Conservation (phyloP, 225 moss, liverwort and hornwort genomes). For the Marchantia polymorpha region DNA sequence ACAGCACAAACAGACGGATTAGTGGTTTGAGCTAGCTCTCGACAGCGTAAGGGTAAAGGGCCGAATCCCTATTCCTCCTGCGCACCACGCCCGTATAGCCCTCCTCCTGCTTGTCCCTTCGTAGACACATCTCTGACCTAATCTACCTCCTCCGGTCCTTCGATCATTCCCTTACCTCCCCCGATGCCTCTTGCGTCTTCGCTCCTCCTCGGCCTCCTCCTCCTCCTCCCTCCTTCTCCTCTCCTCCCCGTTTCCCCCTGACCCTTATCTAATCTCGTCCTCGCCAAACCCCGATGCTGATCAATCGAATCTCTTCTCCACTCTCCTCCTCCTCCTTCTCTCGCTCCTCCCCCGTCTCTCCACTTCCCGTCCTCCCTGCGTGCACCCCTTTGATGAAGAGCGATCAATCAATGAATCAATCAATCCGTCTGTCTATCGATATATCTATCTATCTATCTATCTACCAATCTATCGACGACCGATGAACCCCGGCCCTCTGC, state of each 20-base stretch:
- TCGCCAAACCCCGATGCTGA: not conserved
- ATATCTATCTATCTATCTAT: not conserved
- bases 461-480: not conserved
- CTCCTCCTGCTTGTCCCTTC: conserved; percentile 21
- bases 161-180: conserved; percentile 17
- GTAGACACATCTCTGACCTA: conserved; percentile 46
- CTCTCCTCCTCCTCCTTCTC: not conserved
- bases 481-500: not conserved
- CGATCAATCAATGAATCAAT: not conserved
- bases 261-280: not conserved
- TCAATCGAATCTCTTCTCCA: not conserved
- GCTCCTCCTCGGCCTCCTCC: not conserved
- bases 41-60: conserved; percentile 16
- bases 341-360: not conserved
- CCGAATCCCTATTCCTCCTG: conserved; percentile 21
- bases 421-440: not conserved
- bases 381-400: not conserved
- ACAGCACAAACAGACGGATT: conserved; percentile 4
- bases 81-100: conserved; percentile 18
- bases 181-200: not conserved
- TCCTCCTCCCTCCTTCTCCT: not conserved
- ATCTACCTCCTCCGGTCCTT: conserved; percentile 26
- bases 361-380: not conserved
- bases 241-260: not conserved
- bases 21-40: conserved; percentile 21